These are phyloP conservation scores for Coemansia sp. DNA, from an alignment of 192 early-diverging fungal species.

Conservation along the genomic window DNA sequence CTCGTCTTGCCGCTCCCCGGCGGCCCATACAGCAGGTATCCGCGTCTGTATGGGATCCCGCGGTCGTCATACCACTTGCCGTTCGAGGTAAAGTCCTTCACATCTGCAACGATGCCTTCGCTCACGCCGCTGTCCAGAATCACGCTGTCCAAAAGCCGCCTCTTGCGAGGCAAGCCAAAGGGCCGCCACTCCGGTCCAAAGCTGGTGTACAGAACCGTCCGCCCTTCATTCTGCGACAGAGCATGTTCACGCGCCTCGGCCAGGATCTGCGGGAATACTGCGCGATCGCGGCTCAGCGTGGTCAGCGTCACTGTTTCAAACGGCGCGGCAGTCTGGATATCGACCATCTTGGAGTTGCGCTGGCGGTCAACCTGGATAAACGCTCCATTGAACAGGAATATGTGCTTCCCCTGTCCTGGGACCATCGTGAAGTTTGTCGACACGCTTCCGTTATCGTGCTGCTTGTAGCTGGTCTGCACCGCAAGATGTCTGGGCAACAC, in stretches of 20 bases:
- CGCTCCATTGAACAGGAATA: conserved; percentile 72
- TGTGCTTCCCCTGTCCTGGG: conserved; percentile 90
- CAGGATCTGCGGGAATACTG: conserved; percentile 74
- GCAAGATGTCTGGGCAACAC: conserved; percentile 70
- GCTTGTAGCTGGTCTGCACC: conserved; percentile 83
- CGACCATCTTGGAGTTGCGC: conserved; percentile 84
- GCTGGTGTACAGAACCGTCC: conserved; percentile 93
- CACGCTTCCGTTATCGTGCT: conserved; percentile 88
- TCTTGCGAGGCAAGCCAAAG: conserved; percentile 87
- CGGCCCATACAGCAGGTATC: conserved; percentile 84
- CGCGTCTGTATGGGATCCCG: conserved; percentile 88
- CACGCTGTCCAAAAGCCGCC: conserved; percentile 70
- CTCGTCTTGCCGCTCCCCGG: conserved; percentile 92
- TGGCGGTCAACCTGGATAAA: conserved; percentile 85
- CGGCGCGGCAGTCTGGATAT: conserved; percentile 87
- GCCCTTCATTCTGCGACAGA: conserved; percentile 86
- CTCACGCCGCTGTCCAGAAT: conserved; percentile 69
- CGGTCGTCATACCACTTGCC: conserved; percentile 81
- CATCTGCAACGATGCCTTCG: conserved; percentile 68
- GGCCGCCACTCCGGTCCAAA: conserved; percentile 97
- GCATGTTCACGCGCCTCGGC: conserved; percentile 80
- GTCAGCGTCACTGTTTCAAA: conserved; percentile 95
- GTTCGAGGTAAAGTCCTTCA: conserved; percentile 73
- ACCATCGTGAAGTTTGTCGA: conserved; percentile 83
- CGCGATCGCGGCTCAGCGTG: conserved; percentile 78